These are phyloP conservation scores for Dittrichia graveolens DNA, from an alignment of 129 eudicot genomes.

Conservation along the genomic window DNA sequence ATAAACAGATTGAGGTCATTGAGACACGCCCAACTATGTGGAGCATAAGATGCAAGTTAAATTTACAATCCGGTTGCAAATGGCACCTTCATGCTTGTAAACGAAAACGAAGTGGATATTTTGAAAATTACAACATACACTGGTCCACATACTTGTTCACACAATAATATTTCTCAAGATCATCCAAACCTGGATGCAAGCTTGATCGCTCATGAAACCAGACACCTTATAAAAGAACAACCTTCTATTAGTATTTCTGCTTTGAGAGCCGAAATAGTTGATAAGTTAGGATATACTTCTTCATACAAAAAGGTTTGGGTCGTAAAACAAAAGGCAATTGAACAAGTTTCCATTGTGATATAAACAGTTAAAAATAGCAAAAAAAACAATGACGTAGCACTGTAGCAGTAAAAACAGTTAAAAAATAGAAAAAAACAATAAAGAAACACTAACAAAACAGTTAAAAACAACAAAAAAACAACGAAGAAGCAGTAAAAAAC, in stretches of 20 bases:
- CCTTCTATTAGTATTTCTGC: background rate
- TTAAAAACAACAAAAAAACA: no score
- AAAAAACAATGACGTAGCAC: no score
- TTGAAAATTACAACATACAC: background rate
- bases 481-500: no score
- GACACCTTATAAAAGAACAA: background rate
- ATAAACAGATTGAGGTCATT: background rate
- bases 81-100: slow-evolving; percentile 9
- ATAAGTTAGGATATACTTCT: no score
- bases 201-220: background rate
- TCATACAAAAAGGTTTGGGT: no score
- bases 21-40: slow-evolving; percentile 13
- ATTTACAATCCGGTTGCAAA: background rate
- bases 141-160: background rate
- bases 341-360: no score
- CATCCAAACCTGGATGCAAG: background rate
- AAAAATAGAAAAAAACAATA: no score
- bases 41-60: background rate
- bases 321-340: no score
- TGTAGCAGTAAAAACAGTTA: no score
- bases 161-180: background rate
- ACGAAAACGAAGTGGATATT: slow-evolving; percentile 3
- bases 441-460: no score
- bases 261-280: no score
- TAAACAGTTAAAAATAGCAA: no score